These are phyloP conservation scores for Fusarium domesticum DNA, from an alignment of 2,329 filamentous ascomycete species.

Conservation along the genomic window DNA sequence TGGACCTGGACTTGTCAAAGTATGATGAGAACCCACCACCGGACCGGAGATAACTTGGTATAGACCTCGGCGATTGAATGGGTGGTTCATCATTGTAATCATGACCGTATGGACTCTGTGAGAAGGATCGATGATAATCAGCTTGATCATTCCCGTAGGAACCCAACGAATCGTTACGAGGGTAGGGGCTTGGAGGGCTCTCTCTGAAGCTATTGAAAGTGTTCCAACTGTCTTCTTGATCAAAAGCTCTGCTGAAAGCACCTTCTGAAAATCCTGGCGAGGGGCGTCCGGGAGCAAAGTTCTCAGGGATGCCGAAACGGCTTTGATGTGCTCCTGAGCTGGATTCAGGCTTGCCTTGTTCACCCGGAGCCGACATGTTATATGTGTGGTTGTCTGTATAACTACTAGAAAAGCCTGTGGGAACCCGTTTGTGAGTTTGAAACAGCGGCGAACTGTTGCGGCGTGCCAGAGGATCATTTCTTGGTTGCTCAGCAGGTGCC, in stretches of 20 bases:
- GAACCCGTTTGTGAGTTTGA: background rate
- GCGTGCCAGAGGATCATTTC: background rate
- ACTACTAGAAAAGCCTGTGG: background rate
- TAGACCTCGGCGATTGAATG: conserved; percentile 12
- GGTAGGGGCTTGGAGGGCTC: background rate
- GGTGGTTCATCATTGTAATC: conserved; percentile 1
- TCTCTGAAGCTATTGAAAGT: conserved; percentile 7
- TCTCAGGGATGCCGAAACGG: conserved; percentile 7
- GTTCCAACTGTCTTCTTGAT: conserved; percentile 7
- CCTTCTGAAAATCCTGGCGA: conserved; percentile 22
- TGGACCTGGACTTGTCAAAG: conserved; percentile 20
- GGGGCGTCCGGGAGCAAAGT: conserved; percentile 5
- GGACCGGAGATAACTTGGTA: conserved; percentile 14
- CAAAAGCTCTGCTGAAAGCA: conserved; percentile 25
- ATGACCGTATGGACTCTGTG: background rate
- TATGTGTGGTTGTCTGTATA: background rate
- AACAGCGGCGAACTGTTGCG: background rate
- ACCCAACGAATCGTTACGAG: background rate
- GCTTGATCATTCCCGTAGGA: conserved; percentile 1
- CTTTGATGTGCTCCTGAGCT: conserved; percentile 3
- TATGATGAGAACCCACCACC: conserved; percentile 22
- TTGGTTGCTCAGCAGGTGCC: background rate
- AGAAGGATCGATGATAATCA: conserved; percentile 2
- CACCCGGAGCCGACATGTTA: no score
- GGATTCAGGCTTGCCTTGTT: no score